Conservation (phyloP, 805 yeast species). For the Metschnikowia lachancei region DNA sequence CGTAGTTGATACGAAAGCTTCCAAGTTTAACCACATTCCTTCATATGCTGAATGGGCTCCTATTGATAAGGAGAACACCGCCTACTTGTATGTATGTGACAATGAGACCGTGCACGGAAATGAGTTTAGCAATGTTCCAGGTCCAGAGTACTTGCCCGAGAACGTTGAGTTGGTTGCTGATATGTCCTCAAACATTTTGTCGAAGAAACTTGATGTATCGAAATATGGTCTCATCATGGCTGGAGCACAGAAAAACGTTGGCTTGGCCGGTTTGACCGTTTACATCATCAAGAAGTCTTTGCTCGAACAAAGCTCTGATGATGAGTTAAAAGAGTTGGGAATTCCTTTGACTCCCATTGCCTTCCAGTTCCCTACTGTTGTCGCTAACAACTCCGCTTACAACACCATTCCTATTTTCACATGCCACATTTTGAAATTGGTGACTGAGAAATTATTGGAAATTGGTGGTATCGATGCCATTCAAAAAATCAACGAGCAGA, state of each 20-base stretch:
- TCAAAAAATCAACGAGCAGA: constrained; percentile 53
- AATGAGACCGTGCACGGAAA: constrained; percentile 97
- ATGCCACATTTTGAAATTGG: constrained; percentile 79
- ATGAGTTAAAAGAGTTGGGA: constrained; percentile 52
- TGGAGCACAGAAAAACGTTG: constrained; percentile 98
- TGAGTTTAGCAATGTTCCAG: constrained; percentile 61
- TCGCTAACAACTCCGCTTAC: constrained; percentile 86
- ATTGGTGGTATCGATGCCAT: constrained; percentile 73
- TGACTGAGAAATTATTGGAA: constrained; percentile 56
- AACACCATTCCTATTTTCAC: constrained; percentile 96
- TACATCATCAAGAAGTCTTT: constrained; percentile 84
- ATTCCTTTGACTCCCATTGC: constrained; percentile 89
- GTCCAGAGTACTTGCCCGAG: constrained; percentile 53
- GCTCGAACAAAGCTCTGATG: constrained; percentile 64
- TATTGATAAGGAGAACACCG: constrained; percentile 55
- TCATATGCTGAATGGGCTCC: constrained; percentile 61
- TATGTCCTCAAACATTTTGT: constrained; percentile 88
- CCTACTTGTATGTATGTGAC: constrained; percentile 89
- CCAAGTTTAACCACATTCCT: constrained; percentile 67
- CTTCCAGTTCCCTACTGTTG: constrained; percentile 80
- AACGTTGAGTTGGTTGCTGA: constrained; percentile 87
- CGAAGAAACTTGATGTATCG: constrained; percentile 74
- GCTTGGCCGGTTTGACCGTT: constrained; percentile 91
- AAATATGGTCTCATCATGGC: constrained; percentile 90
- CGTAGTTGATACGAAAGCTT: constrained; percentile 61